Conservation (phyloP, 2,329 filamentous ascomycete species). For the Penicillium sp. region DNA sequence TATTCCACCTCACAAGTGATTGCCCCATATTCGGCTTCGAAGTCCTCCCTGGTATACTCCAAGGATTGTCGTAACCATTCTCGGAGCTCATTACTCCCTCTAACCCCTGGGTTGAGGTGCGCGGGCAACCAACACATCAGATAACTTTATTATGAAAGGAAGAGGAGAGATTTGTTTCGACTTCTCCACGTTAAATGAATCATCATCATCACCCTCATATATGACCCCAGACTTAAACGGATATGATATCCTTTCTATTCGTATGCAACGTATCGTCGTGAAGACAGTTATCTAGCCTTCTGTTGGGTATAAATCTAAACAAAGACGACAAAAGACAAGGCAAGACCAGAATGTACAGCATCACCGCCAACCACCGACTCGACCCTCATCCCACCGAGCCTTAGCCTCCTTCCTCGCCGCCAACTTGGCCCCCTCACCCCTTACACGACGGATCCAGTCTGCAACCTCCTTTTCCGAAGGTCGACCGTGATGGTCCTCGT, state of each 20-base stretch:
- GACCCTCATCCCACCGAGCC: conserved; percentile 92
- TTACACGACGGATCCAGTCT: conserved; percentile 82
- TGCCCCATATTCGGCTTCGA: not conserved
- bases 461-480: conserved; percentile 79
- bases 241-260: too few species aligned
- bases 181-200: too few species aligned
- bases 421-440: conserved; percentile 76
- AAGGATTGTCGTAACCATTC: too few species aligned
- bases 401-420: conserved; percentile 85
- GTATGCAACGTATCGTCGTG: conserved; percentile 14
- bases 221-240: too few species aligned
- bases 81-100: too few species aligned
- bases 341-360: not conserved
- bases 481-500: conserved; percentile 57
- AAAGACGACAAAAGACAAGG: not conserved
- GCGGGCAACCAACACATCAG: too few species aligned
- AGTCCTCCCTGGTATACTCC: too few species aligned
- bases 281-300: not conserved
- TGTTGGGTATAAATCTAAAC: not conserved
- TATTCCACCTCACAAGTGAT: not conserved
- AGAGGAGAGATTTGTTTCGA: too few species aligned
- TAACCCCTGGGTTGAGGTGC: too few species aligned
- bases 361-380: conserved; percentile 92
- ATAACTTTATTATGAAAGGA: too few species aligned
- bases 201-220: too few species aligned